Percentiles rank a stretch among this genome's conserved stretches.
Evolutionary conservation across 1,284 basidiomycete genomes (phyloP).

Genomic region (Tilletia horrida): DNA sequence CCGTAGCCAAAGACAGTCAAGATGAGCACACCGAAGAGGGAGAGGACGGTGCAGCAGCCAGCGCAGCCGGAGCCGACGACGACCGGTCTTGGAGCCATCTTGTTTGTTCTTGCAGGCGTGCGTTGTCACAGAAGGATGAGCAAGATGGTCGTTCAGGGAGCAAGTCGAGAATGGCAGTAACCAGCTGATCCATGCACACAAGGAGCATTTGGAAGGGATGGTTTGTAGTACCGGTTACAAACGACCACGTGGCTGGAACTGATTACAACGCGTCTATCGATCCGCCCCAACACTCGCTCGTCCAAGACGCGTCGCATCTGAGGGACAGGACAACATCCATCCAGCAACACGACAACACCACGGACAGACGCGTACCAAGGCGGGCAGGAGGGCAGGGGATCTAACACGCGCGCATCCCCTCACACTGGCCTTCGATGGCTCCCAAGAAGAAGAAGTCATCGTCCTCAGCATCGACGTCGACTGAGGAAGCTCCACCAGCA

Average conservation of each 20-base stretch:
- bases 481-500: not conserved
- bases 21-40: slow-evolving; percentile 60
- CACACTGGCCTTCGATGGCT: not conserved
- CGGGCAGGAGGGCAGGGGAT: not conserved
- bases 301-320: not conserved
- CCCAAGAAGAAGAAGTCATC: slow-evolving; percentile 13
- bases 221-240: not conserved
- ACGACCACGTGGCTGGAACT: not conserved
- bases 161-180: too few relatives aligned
- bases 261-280: slow-evolving; percentile 13
- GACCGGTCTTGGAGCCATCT: slow-evolving; percentile 8
- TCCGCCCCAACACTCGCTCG: not conserved
- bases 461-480: not conserved
- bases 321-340: not conserved
- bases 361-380: not conserved
- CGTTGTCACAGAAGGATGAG: not conserved
- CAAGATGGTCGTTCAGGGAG: not conserved
- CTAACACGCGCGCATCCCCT: not conserved
- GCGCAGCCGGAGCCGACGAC: slow-evolving; percentile 39
- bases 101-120: not conserved
- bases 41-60: slow-evolving; percentile 61
- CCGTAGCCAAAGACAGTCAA: slow-evolving; percentile 55
- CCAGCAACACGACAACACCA: not conserved
- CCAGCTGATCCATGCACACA: slow-evolving; percentile 2
- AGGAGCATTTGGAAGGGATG: not conserved